Conservation (phyloP, 225 moss, liverwort and hornwort genomes). For the Straminergon stramineum region DNA sequence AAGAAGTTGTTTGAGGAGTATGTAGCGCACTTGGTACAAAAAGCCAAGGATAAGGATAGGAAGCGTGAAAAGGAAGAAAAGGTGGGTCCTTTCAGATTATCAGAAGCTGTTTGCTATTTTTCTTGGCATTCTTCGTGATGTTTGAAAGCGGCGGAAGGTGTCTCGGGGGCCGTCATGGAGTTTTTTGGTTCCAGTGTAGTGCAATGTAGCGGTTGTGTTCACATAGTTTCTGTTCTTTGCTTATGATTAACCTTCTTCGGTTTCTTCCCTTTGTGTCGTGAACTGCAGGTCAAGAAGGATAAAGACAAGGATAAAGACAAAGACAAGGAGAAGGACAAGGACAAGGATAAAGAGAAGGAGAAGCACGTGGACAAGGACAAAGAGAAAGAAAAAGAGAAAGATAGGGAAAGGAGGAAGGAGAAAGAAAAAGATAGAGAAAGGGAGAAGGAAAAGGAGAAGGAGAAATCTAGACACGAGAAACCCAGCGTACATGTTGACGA, state of each 20-base stretch:
- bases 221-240: neutral
- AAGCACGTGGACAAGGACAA: neutral
- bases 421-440: constrained; percentile 17
- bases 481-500: constrained; percentile 35
- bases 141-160: neutral
- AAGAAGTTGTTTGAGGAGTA: constrained; percentile 92
- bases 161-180: neutral
- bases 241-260: neutral
- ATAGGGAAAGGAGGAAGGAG: constrained; percentile 18
- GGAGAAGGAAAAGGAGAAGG: constrained; percentile 70
- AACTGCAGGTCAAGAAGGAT: constrained; percentile 35
- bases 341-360: neutral
- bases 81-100: constrained; percentile 26
- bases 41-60: constrained; percentile 88
- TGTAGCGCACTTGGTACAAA: constrained; percentile 69
- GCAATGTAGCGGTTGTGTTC: neutral
- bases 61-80: constrained; percentile 98
- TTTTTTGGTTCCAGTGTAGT: neutral
- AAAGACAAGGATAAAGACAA: constrained; percentile 17
- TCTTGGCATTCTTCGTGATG: neutral
- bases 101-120: neutral
- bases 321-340: constrained; percentile 17
- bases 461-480: constrained; percentile 69
- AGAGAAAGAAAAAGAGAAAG: constrained; percentile 4
- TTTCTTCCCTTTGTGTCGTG: neutral